phyloP scores from a whole-genome alignment of 768 basidiomycete genomes.

The Kwoniella heveanensis region DNA sequence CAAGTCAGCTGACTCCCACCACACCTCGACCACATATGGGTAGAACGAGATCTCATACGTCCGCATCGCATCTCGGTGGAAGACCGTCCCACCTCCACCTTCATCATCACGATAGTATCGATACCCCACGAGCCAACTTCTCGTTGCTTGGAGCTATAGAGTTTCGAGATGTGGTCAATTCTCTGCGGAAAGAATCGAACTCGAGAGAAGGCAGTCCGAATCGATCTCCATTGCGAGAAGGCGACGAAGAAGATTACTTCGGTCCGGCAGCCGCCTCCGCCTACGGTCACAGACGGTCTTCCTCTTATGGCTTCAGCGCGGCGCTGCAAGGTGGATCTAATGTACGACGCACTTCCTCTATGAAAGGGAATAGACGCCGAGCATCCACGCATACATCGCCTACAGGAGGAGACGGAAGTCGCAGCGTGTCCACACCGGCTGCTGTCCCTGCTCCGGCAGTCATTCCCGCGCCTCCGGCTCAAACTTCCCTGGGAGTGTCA shows the following conservation, averaged over 20 bases:
- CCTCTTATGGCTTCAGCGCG: slow-evolving; percentile 18
- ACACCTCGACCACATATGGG: slow-evolving; percentile 9
- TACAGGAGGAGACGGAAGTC: not conserved
- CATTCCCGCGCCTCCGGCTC: not conserved
- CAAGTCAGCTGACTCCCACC: slow-evolving; percentile 10
- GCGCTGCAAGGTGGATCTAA: slow-evolving; percentile 1
- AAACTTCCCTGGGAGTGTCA: not conserved
- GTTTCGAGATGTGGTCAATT: slow-evolving; percentile 86
- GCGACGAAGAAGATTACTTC: slow-evolving; percentile 46
- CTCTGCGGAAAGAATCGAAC: slow-evolving; percentile 69
- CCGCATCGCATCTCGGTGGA: slow-evolving; percentile 8
- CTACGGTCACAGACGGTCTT: slow-evolving; percentile 15
- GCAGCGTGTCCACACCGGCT: slow-evolving; percentile 10
- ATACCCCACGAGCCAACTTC: slow-evolving; percentile 58
- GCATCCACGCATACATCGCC: slow-evolving; percentile 16
- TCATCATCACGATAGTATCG: slow-evolving; percentile 26
- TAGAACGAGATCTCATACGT: slow-evolving; percentile 21
- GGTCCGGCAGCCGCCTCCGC: slow-evolving; percentile 22
- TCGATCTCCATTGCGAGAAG: slow-evolving; percentile 16
- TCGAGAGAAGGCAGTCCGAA: slow-evolving; percentile 24
- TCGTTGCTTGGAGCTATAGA: slow-evolving; percentile 91
- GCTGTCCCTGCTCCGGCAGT: not conserved
- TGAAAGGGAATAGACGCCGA: slow-evolving; percentile 7
- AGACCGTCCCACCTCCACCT: slow-evolving; percentile 1
- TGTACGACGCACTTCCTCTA: not conserved